Base-by-base conservation (phyloP, 2,329 filamentous ascomycete species). In the Torrubiellomyces zombiae region DNA sequence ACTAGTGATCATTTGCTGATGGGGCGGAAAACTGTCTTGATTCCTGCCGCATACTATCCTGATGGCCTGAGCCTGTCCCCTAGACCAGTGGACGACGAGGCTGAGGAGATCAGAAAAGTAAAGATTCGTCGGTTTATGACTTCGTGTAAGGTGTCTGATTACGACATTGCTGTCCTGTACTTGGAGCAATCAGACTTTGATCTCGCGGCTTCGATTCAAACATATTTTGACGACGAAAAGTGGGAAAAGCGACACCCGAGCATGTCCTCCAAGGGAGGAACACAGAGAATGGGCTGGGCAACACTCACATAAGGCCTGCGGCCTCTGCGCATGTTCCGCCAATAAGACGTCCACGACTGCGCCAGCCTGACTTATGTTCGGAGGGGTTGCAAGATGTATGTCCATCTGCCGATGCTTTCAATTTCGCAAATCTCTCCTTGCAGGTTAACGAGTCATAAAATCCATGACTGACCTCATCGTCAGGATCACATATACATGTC, bases 51-150 rank as follows among this genome's bases (percentile, higher is more conserved):
- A 28, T 71, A 67, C 41, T 81, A 78, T 51, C 68, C 67, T 36
- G 71, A 61, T 4, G 71, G 69, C 4, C 56, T 75, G 5, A 75
- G 68, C 37, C 52, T 83, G 14, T 79, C 72, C 22, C 76, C 78
- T 2, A 56, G 63, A 15, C 78, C 79, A 0, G 38, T 79, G n/a
- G 75, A 78, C 27, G 70, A 74, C 23, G 77, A 81, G 42, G 75
- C 77, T 22, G 78, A 82, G 39, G 74, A 79, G 49, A 55, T 64
- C 24, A 63, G 71, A 33, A 85, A 80, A 50, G 60, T 55, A 11
- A 74, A 73, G 42, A 61, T 86, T 17, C 60, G 80, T 20, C 66
- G 75, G 32, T 86, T 75, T 58, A 85, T 85, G 79, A 70, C 81
- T 3, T 60, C 63, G 2, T 80, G 74, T 51, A 86, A 86, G 44